phyloP scores from a whole-genome alignment of 116 monocot genomes.

The Thalassia testudinum region DNA sequence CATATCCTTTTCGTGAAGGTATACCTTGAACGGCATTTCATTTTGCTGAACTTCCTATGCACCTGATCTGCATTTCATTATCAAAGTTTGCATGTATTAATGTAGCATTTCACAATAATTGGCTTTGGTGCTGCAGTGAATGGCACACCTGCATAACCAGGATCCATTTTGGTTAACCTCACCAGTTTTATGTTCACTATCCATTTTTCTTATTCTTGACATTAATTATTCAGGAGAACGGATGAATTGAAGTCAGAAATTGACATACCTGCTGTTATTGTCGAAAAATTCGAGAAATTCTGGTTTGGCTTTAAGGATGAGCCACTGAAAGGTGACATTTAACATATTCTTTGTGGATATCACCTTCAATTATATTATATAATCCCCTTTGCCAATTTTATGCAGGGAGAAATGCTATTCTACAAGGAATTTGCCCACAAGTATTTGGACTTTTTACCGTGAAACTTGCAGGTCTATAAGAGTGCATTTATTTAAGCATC shows the following conservation, averaged over 20 bases:
- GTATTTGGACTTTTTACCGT: conserved; percentile 97
- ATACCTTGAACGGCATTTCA: no score
- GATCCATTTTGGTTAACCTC: no score
- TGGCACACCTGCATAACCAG: no score
- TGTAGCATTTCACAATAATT: no score
- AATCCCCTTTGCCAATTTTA: neutral
- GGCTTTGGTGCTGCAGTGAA: no score
- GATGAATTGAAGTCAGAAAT: conserved; percentile 86
- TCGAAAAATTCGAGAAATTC: conserved; percentile 68
- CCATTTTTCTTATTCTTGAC: neutral
- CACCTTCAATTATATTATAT: neutral
- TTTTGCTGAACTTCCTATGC: no score
- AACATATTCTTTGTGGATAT: neutral
- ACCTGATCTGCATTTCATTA: no score
- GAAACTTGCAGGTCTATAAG: conserved; percentile 53
- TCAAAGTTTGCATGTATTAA: no score
- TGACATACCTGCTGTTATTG: conserved; percentile 63
- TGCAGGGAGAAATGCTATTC: conserved; percentile 84
- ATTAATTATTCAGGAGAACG: conserved; percentile 44
- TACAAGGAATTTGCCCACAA: conserved; percentile 92
- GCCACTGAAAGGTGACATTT: conserved; percentile 60
- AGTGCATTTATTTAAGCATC: no score
- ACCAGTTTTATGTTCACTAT: no score
- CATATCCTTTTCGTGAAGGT: no score
- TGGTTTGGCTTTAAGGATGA: conserved; percentile 58